Conservation (phyloP, 495 filamentous ascomycete species). For the Stereocaulon alpinum region DNA sequence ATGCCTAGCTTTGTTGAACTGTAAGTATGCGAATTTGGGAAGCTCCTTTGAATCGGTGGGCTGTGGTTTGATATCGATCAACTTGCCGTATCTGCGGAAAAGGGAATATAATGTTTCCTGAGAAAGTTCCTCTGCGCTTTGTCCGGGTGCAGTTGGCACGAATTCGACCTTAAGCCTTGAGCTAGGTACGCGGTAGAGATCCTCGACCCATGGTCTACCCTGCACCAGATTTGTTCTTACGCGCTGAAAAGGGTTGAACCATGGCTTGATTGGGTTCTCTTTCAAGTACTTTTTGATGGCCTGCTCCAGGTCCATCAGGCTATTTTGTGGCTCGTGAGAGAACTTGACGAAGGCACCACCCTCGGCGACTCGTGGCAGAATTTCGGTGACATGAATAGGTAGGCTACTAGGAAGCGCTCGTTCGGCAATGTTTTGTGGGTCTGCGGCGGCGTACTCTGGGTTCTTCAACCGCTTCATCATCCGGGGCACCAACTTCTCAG, state of each 20-base stretch:
- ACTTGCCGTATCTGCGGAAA: slow-evolving; percentile 85
- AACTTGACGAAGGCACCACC: slow-evolving; percentile 94
- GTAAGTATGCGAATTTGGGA: slow-evolving; percentile 68
- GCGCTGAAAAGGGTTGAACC: slow-evolving; percentile 74
- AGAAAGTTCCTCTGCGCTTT: slow-evolving; percentile 59
- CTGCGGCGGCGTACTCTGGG: slow-evolving; percentile 44
- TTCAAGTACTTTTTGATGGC: slow-evolving; percentile 45
- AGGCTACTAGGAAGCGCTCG: slow-evolving; percentile 47
- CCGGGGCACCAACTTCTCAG: slow-evolving; percentile 44
- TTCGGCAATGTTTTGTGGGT: slow-evolving; percentile 54
- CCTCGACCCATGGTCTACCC: slow-evolving; percentile 90
- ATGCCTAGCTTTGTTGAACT: slow-evolving; percentile 58
- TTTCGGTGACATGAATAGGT: slow-evolving; percentile 62
- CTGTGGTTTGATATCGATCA: slow-evolving; percentile 68
- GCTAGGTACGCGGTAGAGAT: slow-evolving; percentile 75
- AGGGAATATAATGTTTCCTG: slow-evolving; percentile 78
- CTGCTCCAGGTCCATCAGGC: slow-evolving; percentile 49
- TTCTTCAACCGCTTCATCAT: slow-evolving; percentile 55
- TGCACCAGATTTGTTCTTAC: slow-evolving; percentile 60
- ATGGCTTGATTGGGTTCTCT: slow-evolving; percentile 67
- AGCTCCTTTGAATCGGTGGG: slow-evolving; percentile 72
- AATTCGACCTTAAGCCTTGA: slow-evolving; percentile 72
- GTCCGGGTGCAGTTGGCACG: slow-evolving; percentile 54
- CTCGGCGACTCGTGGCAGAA: slow-evolving; percentile 76
- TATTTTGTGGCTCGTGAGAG: slow-evolving; percentile 42